Evolutionary conservation across 345 rosid genomes (phyloP).

Genomic region (Litchi chinensis): DNA sequence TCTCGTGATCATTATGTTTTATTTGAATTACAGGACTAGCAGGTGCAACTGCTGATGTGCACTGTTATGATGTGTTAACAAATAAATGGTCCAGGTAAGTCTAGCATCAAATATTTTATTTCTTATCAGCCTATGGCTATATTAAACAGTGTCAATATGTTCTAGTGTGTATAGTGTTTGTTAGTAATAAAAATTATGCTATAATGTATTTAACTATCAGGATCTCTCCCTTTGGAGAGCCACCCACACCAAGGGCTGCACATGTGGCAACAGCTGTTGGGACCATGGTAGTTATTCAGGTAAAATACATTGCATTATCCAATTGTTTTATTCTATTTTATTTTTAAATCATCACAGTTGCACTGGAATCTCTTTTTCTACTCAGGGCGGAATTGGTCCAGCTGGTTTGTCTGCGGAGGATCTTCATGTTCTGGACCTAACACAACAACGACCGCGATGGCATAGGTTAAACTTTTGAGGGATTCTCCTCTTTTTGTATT

Average conservation of each 20-base stretch:
- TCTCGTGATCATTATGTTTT: slow-evolving; percentile 16
- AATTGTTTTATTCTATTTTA: not conserved
- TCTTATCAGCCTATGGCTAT: slow-evolving; percentile 7
- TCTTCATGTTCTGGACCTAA: slow-evolving; percentile 98
- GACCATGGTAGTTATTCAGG: slow-evolving; percentile 99
- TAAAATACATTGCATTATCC: slow-evolving; percentile 26
- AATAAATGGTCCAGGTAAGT: slow-evolving; percentile 97
- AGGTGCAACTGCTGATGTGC: slow-evolving; percentile 99
- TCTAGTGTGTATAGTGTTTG: not conserved
- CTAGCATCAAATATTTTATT: slow-evolving; percentile 8
- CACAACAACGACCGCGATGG: slow-evolving; percentile 96
- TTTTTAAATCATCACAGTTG: slow-evolving; percentile 11
- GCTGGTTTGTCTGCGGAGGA: slow-evolving; percentile 99
- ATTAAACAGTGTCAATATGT: not conserved
- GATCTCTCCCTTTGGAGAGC: slow-evolving; percentile 89
- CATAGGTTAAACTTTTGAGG: slow-evolving; percentile 62
- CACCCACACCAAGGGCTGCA: slow-evolving; percentile 99
- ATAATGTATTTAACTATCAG: slow-evolving; percentile 39
- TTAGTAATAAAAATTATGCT: not conserved
- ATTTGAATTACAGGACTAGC: slow-evolving; percentile 75
- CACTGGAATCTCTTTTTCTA: slow-evolving; percentile 24
- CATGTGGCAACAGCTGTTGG: slow-evolving; percentile 99
- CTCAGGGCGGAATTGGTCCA: slow-evolving; percentile 98
- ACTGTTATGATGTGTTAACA: slow-evolving; percentile 89
- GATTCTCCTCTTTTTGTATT: slow-evolving; percentile 10